Percentiles rank a stretch among this genome's conserved stretches.
phyloP scores from a whole-genome alignment of 2,329 filamentous ascomycete species.

The Cryphonectria naterciae region DNA sequence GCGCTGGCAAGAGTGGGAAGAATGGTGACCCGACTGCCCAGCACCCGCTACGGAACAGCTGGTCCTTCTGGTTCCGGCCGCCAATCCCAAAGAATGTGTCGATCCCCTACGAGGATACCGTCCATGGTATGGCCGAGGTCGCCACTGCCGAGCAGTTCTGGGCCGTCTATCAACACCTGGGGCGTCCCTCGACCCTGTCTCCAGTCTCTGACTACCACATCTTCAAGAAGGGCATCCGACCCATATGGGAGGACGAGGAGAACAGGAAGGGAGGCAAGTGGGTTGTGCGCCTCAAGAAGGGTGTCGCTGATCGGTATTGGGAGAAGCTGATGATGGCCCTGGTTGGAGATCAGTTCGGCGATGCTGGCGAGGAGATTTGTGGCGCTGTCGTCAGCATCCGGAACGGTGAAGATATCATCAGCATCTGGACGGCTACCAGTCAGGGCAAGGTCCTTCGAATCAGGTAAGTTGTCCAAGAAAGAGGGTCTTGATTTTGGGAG shows the following conservation, averaged over 20 bases:
- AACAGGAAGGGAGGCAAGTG: slow-evolving; percentile 97
- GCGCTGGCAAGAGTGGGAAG: slow-evolving; percentile 39
- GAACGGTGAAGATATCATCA: slow-evolving; percentile 95
- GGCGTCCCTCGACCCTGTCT: slow-evolving; percentile 83
- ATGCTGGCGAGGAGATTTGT: slow-evolving; percentile 92
- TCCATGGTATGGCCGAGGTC: slow-evolving; percentile 82
- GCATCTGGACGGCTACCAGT: slow-evolving; percentile 95
- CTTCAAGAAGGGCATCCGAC: slow-evolving; percentile 94
- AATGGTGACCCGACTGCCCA: slow-evolving; percentile 33
- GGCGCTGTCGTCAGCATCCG: slow-evolving; percentile 92
- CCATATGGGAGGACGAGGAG: slow-evolving; percentile 98
- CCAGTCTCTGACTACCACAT: slow-evolving; percentile 97
- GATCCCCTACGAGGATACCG: slow-evolving; percentile 94
- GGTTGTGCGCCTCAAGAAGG: slow-evolving; percentile 96
- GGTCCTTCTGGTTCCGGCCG: slow-evolving; percentile 97
- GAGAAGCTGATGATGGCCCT: slow-evolving; percentile 90
- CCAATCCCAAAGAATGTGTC: slow-evolving; percentile 94
- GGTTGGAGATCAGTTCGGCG: slow-evolving; percentile 90
- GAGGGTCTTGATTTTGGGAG: not conserved
- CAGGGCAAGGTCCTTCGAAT: slow-evolving; percentile 95
- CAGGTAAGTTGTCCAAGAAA: slow-evolving; percentile 61
- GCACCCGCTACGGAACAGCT: slow-evolving; percentile 78
- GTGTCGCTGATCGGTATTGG: slow-evolving; percentile 95
- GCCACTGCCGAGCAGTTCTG: slow-evolving; percentile 89
- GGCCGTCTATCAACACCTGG: slow-evolving; percentile 84